Percentiles rank a stretch among this genome's conserved stretches.
Conservation (phyloP, 2,329 filamentous ascomycete genomes). For the Arachnopeziza araneosa region DNA sequence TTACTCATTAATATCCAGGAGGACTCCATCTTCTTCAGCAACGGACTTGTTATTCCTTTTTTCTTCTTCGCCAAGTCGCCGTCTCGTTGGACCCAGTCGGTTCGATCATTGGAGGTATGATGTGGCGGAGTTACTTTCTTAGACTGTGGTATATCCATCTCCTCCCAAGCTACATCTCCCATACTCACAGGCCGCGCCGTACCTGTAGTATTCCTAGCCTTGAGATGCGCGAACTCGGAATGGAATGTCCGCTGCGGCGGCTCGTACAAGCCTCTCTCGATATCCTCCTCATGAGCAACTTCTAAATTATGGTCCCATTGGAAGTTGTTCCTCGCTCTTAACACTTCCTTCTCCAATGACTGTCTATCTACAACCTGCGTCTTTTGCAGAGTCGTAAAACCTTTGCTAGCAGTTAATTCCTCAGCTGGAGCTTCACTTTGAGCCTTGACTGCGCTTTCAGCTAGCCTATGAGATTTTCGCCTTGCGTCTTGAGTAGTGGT, state of each 20-base stretch:
- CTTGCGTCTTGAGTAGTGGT: conserved; percentile 44
- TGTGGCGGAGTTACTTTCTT: conserved; percentile 9
- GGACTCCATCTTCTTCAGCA: conserved; percentile 41
- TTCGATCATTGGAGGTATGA: conserved; percentile 16
- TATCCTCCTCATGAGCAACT: conserved; percentile 31
- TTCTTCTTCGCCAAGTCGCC: conserved; percentile 15
- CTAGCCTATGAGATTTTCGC: conserved; percentile 40
- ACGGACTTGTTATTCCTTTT: conserved; percentile 22
- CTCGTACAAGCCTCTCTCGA: conserved; percentile 25
- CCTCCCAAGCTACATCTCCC: conserved; percentile 20
- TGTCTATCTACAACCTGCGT: conserved; percentile 21
- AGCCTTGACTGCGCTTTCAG: conserved; percentile 38
- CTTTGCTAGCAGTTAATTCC: conserved; percentile 13
- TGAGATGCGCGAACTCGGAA: conserved; percentile 16
- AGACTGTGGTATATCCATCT: conserved; percentile 10
- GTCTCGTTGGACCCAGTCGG: conserved; percentile 55
- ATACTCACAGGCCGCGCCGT: conserved; percentile 20
- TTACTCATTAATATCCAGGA: conserved; percentile 43
- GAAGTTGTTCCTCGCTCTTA: conserved; percentile 38
- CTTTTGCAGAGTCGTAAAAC: conserved; percentile 14
- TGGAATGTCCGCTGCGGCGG: conserved; percentile 32
- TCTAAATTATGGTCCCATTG: conserved; percentile 36
- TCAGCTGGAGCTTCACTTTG: conserved; percentile 32
- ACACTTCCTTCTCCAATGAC: conserved; percentile 33
- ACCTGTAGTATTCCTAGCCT: background rate